Evolutionary conservation across 1,284 basidiomycete genomes (phyloP), one percentile per base, ranked within the genome.

Genomic region (Cryptococcus neoformans): DNA sequence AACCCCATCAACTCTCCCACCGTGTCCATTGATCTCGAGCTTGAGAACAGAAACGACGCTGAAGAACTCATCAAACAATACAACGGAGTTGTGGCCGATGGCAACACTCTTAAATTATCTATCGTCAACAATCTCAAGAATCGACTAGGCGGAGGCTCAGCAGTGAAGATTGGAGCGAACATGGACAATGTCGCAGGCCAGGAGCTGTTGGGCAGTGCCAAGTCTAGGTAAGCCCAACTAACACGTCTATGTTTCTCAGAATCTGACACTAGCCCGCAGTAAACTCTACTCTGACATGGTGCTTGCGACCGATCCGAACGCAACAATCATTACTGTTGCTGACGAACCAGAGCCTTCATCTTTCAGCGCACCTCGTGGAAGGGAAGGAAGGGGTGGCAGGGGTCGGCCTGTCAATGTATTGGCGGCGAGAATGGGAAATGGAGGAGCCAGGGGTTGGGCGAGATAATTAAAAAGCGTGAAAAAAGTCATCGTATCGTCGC

Each of bases 241-340:
- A 10, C 7, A 37, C 3, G 36, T 40, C 3, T 8, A 14, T 14
- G 10, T 11, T 3, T 1, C 16, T 28, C 6, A 28, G 10, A 16
- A 34, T 17, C 46, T 42, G 14, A 48, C 34, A 11, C 10, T 39
- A 17, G 28, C 38, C 45, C 4, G 51, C 67, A 92, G 89, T 58
- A 92, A 91, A 83, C 82, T 92, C 81, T 88, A 90, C 58, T 91
- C 90, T 2, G 90, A 92, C 68, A 83, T 83, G 5, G 81, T 91
- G 44, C 73, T 90, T 51, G 78, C 80, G n/a, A 80, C 81, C 11
- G 87, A 89, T 69, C 83, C 87, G 8, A 82, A 85, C 17, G 86
- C 88, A 2, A 80, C 83, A 6, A 83, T 90, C 3, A 81, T 89
- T 34, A 79, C 70, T 1, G 59, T 74, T n/a, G 65, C 67, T 40